These are phyloP conservation scores for Pseudocercospora cruenta DNA, from an alignment of 2,329 filamentous ascomycete genomes.

Conservation along the genomic window DNA sequence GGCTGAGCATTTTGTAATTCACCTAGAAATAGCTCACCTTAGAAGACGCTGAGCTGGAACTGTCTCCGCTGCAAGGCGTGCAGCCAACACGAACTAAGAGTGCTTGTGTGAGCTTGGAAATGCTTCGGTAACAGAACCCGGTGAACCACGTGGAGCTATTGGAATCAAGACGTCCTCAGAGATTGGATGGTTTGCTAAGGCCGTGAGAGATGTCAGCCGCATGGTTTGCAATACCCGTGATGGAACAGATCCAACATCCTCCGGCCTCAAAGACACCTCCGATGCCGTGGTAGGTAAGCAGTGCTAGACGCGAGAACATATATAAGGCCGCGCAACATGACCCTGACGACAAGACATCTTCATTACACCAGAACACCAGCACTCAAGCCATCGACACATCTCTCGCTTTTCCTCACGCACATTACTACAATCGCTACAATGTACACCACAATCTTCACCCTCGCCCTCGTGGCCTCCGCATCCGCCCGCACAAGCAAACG, in stretches of 20 bases:
- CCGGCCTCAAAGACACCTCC: neutral
- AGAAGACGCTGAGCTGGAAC: neutral
- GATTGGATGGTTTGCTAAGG: too few relatives aligned
- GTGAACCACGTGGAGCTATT: too few relatives aligned
- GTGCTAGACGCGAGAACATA: too few relatives aligned
- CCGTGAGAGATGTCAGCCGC: too few relatives aligned
- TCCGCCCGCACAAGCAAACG: neutral
- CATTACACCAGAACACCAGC: neutral
- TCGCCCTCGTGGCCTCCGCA: slow-evolving; percentile 10
- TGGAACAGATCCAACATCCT: too few relatives aligned
- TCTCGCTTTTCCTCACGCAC: neutral
- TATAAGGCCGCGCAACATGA: too few relatives aligned
- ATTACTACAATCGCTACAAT: neutral
- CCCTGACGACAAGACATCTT: neutral
- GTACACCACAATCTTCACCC: neutral
- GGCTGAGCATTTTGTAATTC: neutral
- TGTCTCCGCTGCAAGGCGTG: too few relatives aligned
- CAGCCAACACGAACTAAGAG: too few relatives aligned
- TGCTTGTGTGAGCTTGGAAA: too few relatives aligned
- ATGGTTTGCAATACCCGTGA: too few relatives aligned
- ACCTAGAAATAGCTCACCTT: neutral
- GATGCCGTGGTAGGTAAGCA: neutral
- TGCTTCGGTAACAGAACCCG: too few relatives aligned
- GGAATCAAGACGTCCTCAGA: too few relatives aligned
- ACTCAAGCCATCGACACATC: neutral